These are phyloP conservation scores for Backusella psychrophila DNA, from an alignment of 192 early-diverging fungal genomes.

Conservation along the genomic window DNA sequence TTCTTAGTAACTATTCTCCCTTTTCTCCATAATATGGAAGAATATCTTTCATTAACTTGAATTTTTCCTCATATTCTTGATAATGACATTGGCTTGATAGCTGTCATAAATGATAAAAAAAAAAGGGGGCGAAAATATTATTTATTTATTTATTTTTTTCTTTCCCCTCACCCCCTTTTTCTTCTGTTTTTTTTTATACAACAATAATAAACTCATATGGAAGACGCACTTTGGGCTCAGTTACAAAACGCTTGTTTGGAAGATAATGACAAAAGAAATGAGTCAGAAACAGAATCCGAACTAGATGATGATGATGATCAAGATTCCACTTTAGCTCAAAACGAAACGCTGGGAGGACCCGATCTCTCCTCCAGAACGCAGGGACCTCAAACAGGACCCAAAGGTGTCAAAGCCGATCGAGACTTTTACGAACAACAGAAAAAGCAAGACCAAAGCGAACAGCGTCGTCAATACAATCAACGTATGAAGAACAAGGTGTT, in stretches of 20 bases:
- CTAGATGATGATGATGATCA: background rate
- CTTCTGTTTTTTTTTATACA: background rate
- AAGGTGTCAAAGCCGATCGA: slow-evolving; percentile 56
- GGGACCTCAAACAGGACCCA: slow-evolving; percentile 52
- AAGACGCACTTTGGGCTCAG: slow-evolving; percentile 24
- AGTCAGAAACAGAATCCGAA: background rate
- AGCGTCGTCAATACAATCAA: slow-evolving; percentile 39
- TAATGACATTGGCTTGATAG: background rate
- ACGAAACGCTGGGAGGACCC: background rate
- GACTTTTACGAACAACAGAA: slow-evolving; percentile 41
- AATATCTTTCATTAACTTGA: too few species aligned
- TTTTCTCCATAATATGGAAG: too few species aligned
- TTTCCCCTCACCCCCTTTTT: background rate
- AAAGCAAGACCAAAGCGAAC: slow-evolving; percentile 25
- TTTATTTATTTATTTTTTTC: background rate
- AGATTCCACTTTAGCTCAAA: background rate
- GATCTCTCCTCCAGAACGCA: background rate
- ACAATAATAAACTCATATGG: slow-evolving; percentile 13
- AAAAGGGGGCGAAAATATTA: background rate
- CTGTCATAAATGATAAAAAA: background rate
- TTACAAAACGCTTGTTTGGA: slow-evolving; percentile 12
- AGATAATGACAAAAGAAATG: slow-evolving; percentile 16
- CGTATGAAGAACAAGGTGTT: slow-evolving; percentile 43
- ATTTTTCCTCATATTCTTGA: background rate
- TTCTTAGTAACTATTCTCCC: too few species aligned